A percentile compares a stretch with the other conserved stretches of the same genome.
phyloP scores from a whole-genome alignment of 352 stramenopile species.

The Aphanomyces invadans region DNA sequence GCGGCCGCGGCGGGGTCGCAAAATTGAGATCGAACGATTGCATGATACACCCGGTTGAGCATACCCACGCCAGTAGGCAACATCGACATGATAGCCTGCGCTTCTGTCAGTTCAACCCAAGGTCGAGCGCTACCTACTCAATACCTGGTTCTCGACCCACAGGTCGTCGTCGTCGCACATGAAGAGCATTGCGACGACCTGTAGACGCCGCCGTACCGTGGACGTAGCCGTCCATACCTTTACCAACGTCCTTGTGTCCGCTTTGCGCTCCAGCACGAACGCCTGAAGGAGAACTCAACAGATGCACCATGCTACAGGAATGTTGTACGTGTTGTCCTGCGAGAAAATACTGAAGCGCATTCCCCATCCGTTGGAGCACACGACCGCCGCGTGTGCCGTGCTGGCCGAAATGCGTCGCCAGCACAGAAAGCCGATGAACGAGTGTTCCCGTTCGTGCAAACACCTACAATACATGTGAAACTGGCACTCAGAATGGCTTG shows the following conservation, averaged over 20 bases:
- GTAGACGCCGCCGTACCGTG: background rate
- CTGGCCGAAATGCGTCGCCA: background rate
- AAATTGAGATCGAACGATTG: background rate
- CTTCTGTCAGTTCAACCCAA: too few species aligned
- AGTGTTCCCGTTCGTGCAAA: constrained; percentile 2
- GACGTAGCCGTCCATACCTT: background rate
- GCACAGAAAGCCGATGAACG: background rate
- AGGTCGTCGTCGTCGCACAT: constrained; percentile 16
- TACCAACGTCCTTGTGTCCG: background rate
- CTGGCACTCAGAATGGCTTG: background rate
- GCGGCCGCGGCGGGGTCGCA: background rate
- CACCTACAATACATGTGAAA: constrained; percentile 1
- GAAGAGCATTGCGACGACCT: background rate
- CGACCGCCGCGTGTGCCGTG: background rate
- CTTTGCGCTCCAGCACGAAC: background rate
- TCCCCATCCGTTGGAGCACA: background rate
- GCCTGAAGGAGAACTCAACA: background rate
- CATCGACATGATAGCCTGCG: background rate
- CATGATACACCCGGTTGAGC: background rate
- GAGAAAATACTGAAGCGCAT: background rate
- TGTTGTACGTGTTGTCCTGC: constrained; percentile 12
- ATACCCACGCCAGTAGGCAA: background rate
- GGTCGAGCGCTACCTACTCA: too few species aligned
- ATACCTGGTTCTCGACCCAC: background rate
- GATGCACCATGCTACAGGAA: background rate